phyloP scores from a whole-genome alignment of 192 early-diverging fungal species.

The Linnemannia hyalina region DNA sequence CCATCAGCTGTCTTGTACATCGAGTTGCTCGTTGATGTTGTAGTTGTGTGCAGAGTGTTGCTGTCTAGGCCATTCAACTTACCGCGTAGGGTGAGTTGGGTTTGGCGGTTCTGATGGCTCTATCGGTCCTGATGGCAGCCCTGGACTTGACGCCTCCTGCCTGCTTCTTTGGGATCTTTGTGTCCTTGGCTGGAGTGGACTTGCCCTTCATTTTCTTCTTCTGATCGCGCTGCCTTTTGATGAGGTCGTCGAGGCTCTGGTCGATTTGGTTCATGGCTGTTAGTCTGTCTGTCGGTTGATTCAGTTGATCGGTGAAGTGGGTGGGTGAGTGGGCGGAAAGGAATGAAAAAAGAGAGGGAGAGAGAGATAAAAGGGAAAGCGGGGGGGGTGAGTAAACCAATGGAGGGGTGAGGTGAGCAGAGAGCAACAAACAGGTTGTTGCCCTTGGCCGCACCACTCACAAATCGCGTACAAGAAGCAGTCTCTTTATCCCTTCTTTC shows the following conservation, averaged over 20 bases:
- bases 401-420: background rate
- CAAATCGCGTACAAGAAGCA: too few species aligned
- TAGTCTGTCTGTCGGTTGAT: background rate
- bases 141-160: constrained; percentile 18
- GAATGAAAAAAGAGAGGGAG: background rate
- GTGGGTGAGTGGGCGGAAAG: too few species aligned
- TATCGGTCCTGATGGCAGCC: constrained; percentile 22
- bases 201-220: constrained; percentile 30
- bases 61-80: constrained; percentile 1
- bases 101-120: constrained; percentile 18
- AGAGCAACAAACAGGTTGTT: background rate
- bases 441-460: too few species aligned
- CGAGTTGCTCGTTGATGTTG: background rate
- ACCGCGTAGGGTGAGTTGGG: constrained; percentile 43
- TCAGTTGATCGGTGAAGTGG: background rate
- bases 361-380: background rate
- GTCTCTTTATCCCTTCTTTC: too few species aligned
- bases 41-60: background rate
- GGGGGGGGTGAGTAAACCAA: background rate
- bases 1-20: background rate
- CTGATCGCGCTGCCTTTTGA: constrained; percentile 30
- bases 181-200: background rate
- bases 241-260: constrained; percentile 47
- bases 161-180: constrained; percentile 24
- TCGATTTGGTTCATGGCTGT: constrained; percentile 39